Percentiles rank a stretch among this genome's conserved stretches.
These are phyloP conservation scores for Hypoxylon crocopeplum DNA, from an alignment of 495 filamentous ascomycete species.

Conservation along the genomic window DNA sequence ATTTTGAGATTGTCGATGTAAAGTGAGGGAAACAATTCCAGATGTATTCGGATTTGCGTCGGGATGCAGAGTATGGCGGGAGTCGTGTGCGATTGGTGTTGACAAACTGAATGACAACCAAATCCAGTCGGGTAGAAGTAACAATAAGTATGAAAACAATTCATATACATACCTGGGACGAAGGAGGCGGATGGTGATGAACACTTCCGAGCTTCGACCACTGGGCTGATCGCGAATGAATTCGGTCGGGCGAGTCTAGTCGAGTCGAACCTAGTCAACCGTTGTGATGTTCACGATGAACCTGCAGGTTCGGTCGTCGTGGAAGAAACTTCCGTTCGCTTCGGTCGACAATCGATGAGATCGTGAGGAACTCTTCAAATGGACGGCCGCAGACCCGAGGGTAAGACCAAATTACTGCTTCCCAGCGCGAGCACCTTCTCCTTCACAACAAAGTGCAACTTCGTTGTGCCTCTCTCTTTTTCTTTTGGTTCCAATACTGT, in stretches of 20 bases:
- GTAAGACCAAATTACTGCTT: slow-evolving; percentile 20
- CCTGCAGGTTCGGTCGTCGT: slow-evolving; percentile 9
- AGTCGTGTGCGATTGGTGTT: no score
- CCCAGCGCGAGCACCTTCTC: slow-evolving; percentile 29
- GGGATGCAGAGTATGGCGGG: neutral
- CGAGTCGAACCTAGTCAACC: slow-evolving; percentile 14
- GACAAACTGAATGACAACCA: no score
- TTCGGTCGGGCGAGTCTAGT: slow-evolving; percentile 11
- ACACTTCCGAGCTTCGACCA: slow-evolving; percentile 4
- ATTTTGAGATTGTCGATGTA: no score
- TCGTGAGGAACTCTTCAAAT: slow-evolving; percentile 1
- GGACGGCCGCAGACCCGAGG: neutral
- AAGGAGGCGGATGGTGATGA: slow-evolving; percentile 10
- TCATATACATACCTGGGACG: slow-evolving; percentile 13
- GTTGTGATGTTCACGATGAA: slow-evolving; percentile 23
- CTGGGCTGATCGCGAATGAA: slow-evolving; percentile 17
- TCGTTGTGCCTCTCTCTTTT: slow-evolving; percentile 32
- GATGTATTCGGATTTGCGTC: neutral
- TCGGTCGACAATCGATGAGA: slow-evolving; percentile 16
- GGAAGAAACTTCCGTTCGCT: slow-evolving; percentile 5
- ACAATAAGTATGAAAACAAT: no score
- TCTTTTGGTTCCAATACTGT: slow-evolving; percentile 19
- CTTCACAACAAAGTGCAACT: slow-evolving; percentile 36
- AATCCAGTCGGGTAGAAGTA: no score
- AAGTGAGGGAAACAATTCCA: no score